A percentile compares a stretch with the other conserved stretches of the same genome.
Evolutionary conservation across 2,329 filamentous ascomycete genomes (phyloP).

Genomic region (Salinomyces thailandicus): DNA sequence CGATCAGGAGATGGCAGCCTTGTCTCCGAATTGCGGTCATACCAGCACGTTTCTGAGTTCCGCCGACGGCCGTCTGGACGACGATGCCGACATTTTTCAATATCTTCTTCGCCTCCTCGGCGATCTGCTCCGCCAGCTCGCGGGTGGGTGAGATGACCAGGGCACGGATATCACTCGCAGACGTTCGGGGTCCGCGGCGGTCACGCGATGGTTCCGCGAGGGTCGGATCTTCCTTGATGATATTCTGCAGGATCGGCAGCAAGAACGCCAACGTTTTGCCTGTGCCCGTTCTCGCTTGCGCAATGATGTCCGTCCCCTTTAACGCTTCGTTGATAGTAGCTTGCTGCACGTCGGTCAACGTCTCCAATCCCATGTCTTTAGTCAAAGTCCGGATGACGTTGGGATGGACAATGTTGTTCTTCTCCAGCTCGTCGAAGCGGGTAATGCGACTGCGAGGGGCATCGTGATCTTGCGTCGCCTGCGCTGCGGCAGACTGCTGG

Average conservation of each 20-base stretch:
- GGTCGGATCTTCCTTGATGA: conserved; percentile 53
- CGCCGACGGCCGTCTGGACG: conserved; percentile 76
- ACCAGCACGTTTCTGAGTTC: conserved; percentile 64
- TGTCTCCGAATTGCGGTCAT: conserved; percentile 56
- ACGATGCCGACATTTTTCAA: conserved; percentile 54
- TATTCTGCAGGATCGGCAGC: conserved; percentile 70
- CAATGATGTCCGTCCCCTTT: conserved; percentile 70
- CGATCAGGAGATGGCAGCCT: conserved; percentile 83
- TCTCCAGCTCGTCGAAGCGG: conserved; percentile 35
- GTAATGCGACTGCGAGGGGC: conserved; percentile 24
- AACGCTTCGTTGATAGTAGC: conserved; percentile 73
- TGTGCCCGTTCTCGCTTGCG: conserved; percentile 92
- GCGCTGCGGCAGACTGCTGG: conserved; percentile 22
- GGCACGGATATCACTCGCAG: conserved; percentile 45
- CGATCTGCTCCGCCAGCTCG: conserved; percentile 55
- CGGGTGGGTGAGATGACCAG: conserved; percentile 54
- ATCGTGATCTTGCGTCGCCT: conserved; percentile 12
- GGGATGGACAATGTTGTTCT: conserved; percentile 46
- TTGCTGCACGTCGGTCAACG: conserved; percentile 87
- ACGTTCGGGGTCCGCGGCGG: conserved; percentile 42
- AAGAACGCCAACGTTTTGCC: conserved; percentile 95
- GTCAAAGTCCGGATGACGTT: conserved; percentile 60
- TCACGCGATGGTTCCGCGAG: conserved; percentile 41
- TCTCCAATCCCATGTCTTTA: conserved; percentile 60
- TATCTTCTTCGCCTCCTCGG: conserved; percentile 62